Conservation (phyloP, 441 rosid species). For the Croton laevigatus region DNA sequence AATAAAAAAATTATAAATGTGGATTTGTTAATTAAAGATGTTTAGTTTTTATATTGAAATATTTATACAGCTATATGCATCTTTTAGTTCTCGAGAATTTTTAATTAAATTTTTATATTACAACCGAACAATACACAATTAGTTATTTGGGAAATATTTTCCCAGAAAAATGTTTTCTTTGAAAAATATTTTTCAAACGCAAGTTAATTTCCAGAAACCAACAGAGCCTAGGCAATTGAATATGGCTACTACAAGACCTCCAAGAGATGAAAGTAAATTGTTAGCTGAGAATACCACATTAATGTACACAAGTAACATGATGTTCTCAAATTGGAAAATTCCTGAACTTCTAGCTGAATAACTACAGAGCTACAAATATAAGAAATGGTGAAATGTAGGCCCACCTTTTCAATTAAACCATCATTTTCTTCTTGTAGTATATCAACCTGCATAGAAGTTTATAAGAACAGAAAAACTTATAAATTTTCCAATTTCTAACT, state of each 20-base stretch:
- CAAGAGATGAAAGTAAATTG: neutral
- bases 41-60: no score
- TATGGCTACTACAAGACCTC: neutral
- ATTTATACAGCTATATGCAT: no score
- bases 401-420: conserved; percentile 53
- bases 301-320: neutral
- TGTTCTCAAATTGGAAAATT: neutral
- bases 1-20: no score
- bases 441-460: conserved; percentile 54
- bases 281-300: neutral
- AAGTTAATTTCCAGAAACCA: no score
- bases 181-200: no score
- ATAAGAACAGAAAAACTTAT: neutral
- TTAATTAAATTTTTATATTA: no score
- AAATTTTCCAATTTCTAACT: conserved; percentile 1
- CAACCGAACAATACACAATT: no score
- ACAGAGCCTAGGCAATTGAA: neutral
- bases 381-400: conserved; percentile 18
- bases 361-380: neutral
- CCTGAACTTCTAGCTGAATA: neutral
- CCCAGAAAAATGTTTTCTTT: no score
- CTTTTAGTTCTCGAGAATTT: no score
- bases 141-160: no score
- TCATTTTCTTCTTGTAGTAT: conserved; percentile 77
- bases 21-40: no score